A percentile compares a stretch with the other conserved stretches of the same genome.
Evolutionary conservation across 441 rosid species (phyloP).

Genomic region (Aleurites moluccanus): DNA sequence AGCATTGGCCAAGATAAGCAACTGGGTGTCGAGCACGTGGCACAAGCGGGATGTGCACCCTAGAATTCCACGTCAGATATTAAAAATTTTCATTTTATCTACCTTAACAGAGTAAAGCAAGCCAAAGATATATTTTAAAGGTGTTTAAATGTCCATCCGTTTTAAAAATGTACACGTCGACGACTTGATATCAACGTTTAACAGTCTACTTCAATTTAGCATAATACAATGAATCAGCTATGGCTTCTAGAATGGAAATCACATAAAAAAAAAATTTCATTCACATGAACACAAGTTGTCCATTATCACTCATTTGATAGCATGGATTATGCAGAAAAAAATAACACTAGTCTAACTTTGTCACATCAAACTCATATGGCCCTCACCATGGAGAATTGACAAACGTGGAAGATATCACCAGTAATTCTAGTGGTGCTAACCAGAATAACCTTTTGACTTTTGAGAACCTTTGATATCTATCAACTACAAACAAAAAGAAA

Average conservation of each 20-base stretch:
- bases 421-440: neutral
- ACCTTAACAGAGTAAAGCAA: no score
- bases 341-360: neutral
- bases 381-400: neutral
- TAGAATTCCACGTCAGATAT: constrained; percentile 39
- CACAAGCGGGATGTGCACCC: constrained; percentile 25
- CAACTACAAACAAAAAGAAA: neutral
- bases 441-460: neutral
- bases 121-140: no score
- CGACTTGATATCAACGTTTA: no score
- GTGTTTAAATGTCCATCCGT: no score
- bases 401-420: neutral
- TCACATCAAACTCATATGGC: neutral
- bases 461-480: neutral
- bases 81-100: no score
- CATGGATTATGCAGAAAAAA: neutral
- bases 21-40: constrained; percentile 25
- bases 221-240: neutral
- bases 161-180: no score
- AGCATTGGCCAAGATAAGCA: constrained; percentile 14
- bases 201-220: neutral
- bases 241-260: neutral
- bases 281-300: neutral
- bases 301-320: neutral
- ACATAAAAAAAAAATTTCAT: neutral